Evolutionary conservation across 805 yeast genomes (phyloP).

Genomic region (Wickerhamomyces ciferrii): DNA sequence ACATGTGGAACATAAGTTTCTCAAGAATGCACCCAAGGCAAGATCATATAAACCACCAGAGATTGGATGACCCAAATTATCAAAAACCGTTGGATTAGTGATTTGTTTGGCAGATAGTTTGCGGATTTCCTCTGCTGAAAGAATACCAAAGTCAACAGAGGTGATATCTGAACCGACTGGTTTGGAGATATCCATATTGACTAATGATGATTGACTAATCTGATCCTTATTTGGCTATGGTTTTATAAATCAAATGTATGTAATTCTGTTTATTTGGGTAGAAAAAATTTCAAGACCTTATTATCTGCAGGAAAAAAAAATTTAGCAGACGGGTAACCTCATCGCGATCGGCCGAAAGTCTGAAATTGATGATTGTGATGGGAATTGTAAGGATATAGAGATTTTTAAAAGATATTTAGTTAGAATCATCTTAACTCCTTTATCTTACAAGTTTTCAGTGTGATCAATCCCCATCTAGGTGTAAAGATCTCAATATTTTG

Average conservation of each 20-base stretch:
- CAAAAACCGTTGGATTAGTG: constrained; percentile 93
- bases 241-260: neutral
- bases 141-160: constrained; percentile 87
- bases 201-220: neutral
- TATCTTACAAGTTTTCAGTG: too few relatives aligned
- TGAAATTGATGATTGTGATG: too few relatives aligned
- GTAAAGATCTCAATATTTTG: too few relatives aligned
- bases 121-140: constrained; percentile 77
- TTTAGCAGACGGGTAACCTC: neutral
- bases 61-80: constrained; percentile 93
- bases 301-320: constrained; percentile 1
- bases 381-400: too few relatives aligned
- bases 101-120: constrained; percentile 90
- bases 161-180: constrained; percentile 94
- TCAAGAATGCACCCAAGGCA: constrained; percentile 89
- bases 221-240: neutral
- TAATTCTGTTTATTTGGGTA: neutral
- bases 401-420: too few relatives aligned
- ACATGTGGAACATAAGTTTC: constrained; percentile 87
- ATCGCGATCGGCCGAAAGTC: neutral
- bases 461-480: too few relatives aligned
- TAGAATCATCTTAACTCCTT: too few relatives aligned
- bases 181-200: constrained; percentile 84
- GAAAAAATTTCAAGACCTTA: neutral
- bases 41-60: constrained; percentile 91